Evolutionary conservation across 345 rosid species (phyloP).

Genomic region (Draba incana): DNA sequence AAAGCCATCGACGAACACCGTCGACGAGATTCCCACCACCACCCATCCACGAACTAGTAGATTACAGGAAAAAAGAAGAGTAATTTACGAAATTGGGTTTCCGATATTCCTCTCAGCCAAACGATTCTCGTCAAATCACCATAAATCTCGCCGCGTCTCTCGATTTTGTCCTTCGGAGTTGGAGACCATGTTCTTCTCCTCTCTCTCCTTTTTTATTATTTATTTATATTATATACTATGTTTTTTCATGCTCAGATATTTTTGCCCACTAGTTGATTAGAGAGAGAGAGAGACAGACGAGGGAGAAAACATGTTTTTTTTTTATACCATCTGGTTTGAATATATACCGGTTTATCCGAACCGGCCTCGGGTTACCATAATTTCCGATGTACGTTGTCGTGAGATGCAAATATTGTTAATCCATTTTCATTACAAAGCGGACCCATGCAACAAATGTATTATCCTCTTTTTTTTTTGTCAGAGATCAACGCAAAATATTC

Average conservation of each 20-base stretch:
- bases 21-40: constrained; percentile 76
- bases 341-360: not conserved
- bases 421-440: too few species aligned
- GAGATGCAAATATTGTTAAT: not conserved
- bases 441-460: constrained; percentile 1
- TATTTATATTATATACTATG: not conserved
- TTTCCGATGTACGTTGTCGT: not conserved
- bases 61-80: constrained; percentile 11
- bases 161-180: constrained; percentile 31
- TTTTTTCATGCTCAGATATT: constrained; percentile 25
- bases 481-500: not conserved
- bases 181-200: constrained; percentile 41
- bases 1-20: constrained; percentile 89
- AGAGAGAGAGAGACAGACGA: not conserved
- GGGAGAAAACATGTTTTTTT: not conserved
- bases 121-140: constrained; percentile 34
- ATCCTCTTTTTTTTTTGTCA: not conserved
- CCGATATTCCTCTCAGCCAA: constrained; percentile 42
- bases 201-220: not conserved
- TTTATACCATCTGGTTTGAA: not conserved
- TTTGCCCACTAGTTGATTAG: constrained; percentile 5
- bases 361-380: constrained; percentile 12
- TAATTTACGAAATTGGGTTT: constrained; percentile 39
- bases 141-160: constrained; percentile 23
- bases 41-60: constrained; percentile 52